Evolutionary conservation across 345 rosid genomes (phyloP).

Genomic region (Euphorbia pulcherrima): DNA sequence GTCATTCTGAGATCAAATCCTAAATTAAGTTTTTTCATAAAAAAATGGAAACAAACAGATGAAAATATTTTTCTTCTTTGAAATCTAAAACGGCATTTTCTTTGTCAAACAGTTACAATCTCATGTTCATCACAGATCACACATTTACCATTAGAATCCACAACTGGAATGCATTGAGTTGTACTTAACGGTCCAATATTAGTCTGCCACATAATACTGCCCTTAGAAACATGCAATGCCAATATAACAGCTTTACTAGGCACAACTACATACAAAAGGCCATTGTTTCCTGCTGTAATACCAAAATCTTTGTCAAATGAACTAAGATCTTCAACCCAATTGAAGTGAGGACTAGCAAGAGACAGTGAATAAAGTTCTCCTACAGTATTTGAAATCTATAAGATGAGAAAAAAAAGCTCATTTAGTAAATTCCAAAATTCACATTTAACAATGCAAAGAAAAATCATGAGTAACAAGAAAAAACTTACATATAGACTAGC

Average conservation of each 20-base stretch:
- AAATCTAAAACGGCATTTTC: not conserved
- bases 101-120: not conserved
- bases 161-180: constrained; percentile 42
- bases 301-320: constrained; percentile 47
- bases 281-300: constrained; percentile 72
- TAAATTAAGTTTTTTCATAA: not conserved
- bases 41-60: not conserved
- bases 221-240: constrained; percentile 65
- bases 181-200: constrained; percentile 57
- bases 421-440: not conserved
- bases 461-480: constrained; percentile 4
- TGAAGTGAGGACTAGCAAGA: constrained; percentile 48
- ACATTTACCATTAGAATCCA: constrained; percentile 61
- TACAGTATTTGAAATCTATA: constrained; percentile 66
- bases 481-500: constrained; percentile 64
- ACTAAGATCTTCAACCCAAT: constrained; percentile 79
- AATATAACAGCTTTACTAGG: constrained; percentile 47
- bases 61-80: not conserved
- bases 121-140: not conserved
- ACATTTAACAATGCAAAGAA: not conserved
- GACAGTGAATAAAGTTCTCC: constrained; percentile 86
- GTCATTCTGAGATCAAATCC: not conserved
- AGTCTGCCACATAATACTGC: constrained; percentile 62
- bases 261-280: constrained; percentile 54
- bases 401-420: not conserved